phyloP scores from a whole-genome alignment of 2,329 filamentous ascomycete genomes.

The Aspergillus terreus region DNA sequence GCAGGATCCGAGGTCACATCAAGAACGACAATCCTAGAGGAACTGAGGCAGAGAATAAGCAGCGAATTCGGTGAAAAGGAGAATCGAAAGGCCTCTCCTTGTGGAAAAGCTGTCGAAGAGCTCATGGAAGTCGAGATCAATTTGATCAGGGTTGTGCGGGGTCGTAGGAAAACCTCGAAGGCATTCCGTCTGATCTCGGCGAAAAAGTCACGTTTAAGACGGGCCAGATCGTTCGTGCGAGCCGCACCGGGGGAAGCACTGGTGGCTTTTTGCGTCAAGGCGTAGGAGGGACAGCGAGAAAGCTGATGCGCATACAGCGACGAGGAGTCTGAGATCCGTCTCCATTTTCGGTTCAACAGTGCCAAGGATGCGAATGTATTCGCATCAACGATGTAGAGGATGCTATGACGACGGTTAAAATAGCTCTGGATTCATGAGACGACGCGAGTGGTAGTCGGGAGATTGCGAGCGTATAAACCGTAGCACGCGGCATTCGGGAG shows the following conservation, averaged over 20 bases:
- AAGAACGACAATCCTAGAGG: constrained; percentile 76
- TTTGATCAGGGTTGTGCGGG: constrained; percentile 68
- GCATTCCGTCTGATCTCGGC: constrained; percentile 71
- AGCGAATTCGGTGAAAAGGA: constrained; percentile 72
- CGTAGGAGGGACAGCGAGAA: constrained; percentile 41
- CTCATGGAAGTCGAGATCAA: constrained; percentile 80
- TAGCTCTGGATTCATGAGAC: neutral
- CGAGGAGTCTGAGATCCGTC: constrained; percentile 39
- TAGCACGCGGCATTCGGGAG: neutral
- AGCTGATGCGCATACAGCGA: constrained; percentile 47
- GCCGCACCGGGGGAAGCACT: constrained; percentile 21
- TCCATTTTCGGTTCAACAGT: constrained; percentile 45
- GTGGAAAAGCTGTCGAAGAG: constrained; percentile 73
- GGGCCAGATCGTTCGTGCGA: constrained; percentile 50
- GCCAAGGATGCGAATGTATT: constrained; percentile 46
- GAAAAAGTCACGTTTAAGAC: constrained; percentile 63
- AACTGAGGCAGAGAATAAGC: constrained; percentile 76
- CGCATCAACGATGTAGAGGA: constrained; percentile 45
- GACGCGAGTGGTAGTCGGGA: neutral
- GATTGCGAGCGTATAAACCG: neutral
- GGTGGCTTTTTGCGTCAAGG: constrained; percentile 32
- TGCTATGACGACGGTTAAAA: constrained; percentile 33
- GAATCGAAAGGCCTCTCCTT: constrained; percentile 83
- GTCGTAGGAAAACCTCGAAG: constrained; percentile 71
- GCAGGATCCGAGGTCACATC: constrained; percentile 61